phyloP scores from a whole-genome alignment of 192 early-diverging fungal species.

The Pilobolus umbonatus region DNA sequence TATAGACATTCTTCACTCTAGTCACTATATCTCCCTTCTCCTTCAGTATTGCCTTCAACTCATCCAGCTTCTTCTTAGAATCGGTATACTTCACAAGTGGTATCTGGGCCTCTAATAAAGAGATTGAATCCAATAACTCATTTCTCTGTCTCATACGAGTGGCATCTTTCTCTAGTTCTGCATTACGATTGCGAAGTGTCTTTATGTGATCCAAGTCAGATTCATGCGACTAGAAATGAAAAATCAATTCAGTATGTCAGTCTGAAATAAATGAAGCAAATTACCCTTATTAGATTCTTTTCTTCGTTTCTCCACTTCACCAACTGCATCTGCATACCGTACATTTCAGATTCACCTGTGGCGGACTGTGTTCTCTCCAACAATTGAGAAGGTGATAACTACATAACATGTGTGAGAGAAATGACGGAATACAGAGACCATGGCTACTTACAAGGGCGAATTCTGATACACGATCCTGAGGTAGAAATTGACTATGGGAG shows the following conservation, averaged over 20 bases:
- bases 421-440: no score
- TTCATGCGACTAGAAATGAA: slow-evolving; percentile 35
- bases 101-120: slow-evolving; percentile 52
- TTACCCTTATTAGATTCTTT: slow-evolving; percentile 39
- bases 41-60: slow-evolving; percentile 11
- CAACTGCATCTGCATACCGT: slow-evolving; percentile 63
- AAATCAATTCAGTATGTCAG: not conserved
- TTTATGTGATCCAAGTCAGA: slow-evolving; percentile 53
- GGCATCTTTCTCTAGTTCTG: slow-evolving; percentile 73
- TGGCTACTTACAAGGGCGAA: slow-evolving; percentile 78
- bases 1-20: slow-evolving; percentile 31
- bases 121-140: slow-evolving; percentile 51
- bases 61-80: slow-evolving; percentile 45
- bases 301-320: slow-evolving; percentile 51
- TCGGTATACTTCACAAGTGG: slow-evolving; percentile 56
- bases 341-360: slow-evolving; percentile 64
- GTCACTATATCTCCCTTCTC: slow-evolving; percentile 10
- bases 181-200: slow-evolving; percentile 63
- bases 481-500: slow-evolving; percentile 78
- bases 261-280: not conserved
- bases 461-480: slow-evolving; percentile 90
- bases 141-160: slow-evolving; percentile 67
- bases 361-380: slow-evolving; percentile 83
- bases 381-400: slow-evolving; percentile 74
- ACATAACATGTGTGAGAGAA: not conserved